Conservation (phyloP, 2,329 filamentous ascomycete genomes). For the Alternaria incomplexa region DNA sequence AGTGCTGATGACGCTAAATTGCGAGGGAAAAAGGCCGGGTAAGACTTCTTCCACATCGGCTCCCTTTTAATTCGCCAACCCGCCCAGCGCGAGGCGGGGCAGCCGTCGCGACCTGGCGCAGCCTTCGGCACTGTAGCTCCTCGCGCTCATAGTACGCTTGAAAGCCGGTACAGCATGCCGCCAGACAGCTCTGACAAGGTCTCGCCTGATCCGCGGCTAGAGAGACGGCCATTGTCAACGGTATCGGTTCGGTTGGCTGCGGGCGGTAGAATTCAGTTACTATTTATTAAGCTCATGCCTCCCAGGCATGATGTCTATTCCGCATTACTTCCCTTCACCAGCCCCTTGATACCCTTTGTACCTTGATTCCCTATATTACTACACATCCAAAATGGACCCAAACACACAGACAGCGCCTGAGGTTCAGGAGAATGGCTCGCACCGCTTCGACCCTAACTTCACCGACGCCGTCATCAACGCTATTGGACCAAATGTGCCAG, state of each 20-base stretch:
- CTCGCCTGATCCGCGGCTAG: constrained; percentile 31
- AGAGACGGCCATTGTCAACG: constrained; percentile 29
- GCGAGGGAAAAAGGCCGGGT: constrained; percentile 27
- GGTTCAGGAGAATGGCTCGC: constrained; percentile 26
- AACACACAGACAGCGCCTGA: constrained; percentile 31
- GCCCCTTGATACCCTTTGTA: background rate
- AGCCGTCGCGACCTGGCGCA: constrained; percentile 11
- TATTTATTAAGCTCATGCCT: constrained; percentile 25
- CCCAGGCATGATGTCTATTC: constrained; percentile 9
- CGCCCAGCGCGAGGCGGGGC: constrained; percentile 26
- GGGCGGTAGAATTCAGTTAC: background rate
- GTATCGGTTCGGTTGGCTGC: constrained; percentile 25
- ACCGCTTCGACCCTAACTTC: constrained; percentile 76
- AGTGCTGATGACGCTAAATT: background rate
- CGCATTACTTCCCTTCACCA: background rate
- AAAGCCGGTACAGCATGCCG: constrained; percentile 30
- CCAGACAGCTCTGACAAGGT: constrained; percentile 11
- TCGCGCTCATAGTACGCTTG: constrained; percentile 1
- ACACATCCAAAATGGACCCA: constrained; percentile 16
- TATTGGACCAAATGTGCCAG: constrained; percentile 72
- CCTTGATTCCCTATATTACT: background rate
- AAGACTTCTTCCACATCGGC: constrained; percentile 32
- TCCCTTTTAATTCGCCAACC: constrained; percentile 63
- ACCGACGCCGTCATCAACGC: constrained; percentile 75
- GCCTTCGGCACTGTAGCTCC: constrained; percentile 29